phyloP scores from a whole-genome alignment of 1,284 basidiomycete genomes.

The Thelephora terrestris region DNA sequence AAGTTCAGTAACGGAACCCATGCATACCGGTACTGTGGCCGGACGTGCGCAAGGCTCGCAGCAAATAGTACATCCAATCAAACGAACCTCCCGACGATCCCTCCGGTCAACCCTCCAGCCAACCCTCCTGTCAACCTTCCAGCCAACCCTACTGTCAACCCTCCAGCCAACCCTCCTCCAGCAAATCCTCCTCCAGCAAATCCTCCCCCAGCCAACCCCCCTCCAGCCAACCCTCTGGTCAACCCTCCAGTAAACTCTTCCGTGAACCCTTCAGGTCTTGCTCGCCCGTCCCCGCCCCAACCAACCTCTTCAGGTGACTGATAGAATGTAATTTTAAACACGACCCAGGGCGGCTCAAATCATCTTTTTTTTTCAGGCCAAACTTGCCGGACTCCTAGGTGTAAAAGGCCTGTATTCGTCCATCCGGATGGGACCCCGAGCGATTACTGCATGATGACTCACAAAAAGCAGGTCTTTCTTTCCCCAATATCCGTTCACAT shows the following conservation, averaged over 20 bases:
- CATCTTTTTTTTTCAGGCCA: neutral
- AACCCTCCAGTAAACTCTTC: too few species aligned
- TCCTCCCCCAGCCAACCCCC: too few species aligned
- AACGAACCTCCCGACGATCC: too few species aligned
- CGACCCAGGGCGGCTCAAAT: neutral
- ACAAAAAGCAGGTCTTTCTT: slow-evolving; percentile 33
- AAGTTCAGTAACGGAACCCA: slow-evolving; percentile 3
- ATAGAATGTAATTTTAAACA: neutral
- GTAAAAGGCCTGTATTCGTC: neutral
- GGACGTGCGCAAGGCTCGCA: slow-evolving; percentile 9
- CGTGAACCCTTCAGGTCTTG: neutral
- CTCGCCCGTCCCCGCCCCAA: too few species aligned
- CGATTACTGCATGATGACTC: slow-evolving; percentile 38
- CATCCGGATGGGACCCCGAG: slow-evolving; percentile 10
- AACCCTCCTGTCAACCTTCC: too few species aligned
- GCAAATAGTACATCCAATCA: neutral
- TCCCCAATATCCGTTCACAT: neutral
- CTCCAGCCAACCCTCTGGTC: too few species aligned
- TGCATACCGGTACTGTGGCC: slow-evolving; percentile 10
- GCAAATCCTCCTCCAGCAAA: too few species aligned
- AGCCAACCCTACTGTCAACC: too few species aligned
- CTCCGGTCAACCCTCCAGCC: too few species aligned
- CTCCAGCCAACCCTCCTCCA: too few species aligned
- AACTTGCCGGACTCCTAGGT: neutral
- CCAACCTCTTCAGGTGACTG: too few species aligned